These are phyloP conservation scores for Anacardium occidentale DNA, from an alignment of 345 rosid species.

Conservation along the genomic window DNA sequence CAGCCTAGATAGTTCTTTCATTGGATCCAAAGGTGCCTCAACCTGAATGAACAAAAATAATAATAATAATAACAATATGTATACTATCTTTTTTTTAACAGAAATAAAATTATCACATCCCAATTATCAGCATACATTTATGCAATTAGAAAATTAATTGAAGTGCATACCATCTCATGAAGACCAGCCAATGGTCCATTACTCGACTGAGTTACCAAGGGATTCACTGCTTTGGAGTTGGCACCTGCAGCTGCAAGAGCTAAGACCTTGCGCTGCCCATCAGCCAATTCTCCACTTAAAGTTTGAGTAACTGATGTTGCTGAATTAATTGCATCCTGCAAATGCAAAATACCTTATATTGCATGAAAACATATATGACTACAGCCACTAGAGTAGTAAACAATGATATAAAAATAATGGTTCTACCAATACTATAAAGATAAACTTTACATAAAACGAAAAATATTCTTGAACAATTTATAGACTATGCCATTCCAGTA, in stretches of 20 bases:
- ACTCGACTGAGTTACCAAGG: constrained; percentile 47
- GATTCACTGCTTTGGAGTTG: constrained; percentile 42
- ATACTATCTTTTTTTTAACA: too few species aligned
- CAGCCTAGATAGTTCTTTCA: constrained; percentile 55
- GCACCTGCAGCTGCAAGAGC: constrained; percentile 64
- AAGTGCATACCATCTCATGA: constrained; percentile 47
- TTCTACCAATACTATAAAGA: background rate
- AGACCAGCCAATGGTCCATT: constrained; percentile 58
- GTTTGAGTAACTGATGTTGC: constrained; percentile 57
- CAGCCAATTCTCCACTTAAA: constrained; percentile 65
- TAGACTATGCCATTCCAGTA: background rate
- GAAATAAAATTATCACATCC: background rate
- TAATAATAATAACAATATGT: background rate
- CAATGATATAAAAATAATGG: background rate
- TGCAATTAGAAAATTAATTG: background rate
- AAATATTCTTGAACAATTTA: background rate
- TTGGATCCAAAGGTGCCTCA: constrained; percentile 64
- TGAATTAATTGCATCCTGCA: constrained; percentile 66
- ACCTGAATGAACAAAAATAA: constrained; percentile 23
- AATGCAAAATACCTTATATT: constrained; percentile 11
- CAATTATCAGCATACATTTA: background rate
- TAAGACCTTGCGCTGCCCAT: constrained; percentile 57
- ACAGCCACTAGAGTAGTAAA: background rate
- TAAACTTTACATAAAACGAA: background rate
- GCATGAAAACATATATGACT: background rate